Evolutionary conservation across 2,329 filamentous ascomycete genomes (phyloP), one percentile per base, ranked within the genome.

Genomic region (Cladosporium sp.): DNA sequence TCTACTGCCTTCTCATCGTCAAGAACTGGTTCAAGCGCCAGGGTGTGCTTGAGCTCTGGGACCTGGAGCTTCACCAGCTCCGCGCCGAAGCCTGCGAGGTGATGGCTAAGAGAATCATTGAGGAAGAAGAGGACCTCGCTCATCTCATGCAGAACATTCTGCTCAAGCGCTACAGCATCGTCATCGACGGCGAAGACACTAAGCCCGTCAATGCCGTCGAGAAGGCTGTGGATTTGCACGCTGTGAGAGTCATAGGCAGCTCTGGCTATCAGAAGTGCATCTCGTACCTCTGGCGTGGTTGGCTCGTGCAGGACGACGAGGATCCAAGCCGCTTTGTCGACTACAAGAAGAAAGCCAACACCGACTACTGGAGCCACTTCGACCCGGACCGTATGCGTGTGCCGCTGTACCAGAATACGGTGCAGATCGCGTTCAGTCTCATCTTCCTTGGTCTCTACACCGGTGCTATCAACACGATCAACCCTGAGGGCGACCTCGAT

Each of bases 241-340:
- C 94, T 1, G 83, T 98, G 55, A 85, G 86, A 16, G 88, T 99
- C 57, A 98, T 98, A 68, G 92, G 92, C 2, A 94, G 91, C 0
- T 93, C 92, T 0, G 94, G 95, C 29, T 99, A 98, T 77, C 95
- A 98, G 72, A 97, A 96, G 80, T 98, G 94, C 75, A 92, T 98
- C 73, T 87, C 85, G 68, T 92, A 96, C 75, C 88, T 99, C 10
- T 99, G 95, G 95, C 88, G 88, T 68, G 95, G 95, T 26, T 99
- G 95, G 95, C 83, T 98, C 10, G 89, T 97, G n/a, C 95, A 99
- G 77, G 92, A 97, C 70, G 93, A 97, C 72, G 85, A 93, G 59
- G 93, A 98, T 72, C 91, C 94, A 0, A 88, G 89, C n/a, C 88
- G 88, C 62, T 99, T 99, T 75, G 85, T 97, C 63, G 89, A 93